phyloP scores from a whole-genome alignment of 805 yeast genomes.

The Candida qinlingensis region DNA sequence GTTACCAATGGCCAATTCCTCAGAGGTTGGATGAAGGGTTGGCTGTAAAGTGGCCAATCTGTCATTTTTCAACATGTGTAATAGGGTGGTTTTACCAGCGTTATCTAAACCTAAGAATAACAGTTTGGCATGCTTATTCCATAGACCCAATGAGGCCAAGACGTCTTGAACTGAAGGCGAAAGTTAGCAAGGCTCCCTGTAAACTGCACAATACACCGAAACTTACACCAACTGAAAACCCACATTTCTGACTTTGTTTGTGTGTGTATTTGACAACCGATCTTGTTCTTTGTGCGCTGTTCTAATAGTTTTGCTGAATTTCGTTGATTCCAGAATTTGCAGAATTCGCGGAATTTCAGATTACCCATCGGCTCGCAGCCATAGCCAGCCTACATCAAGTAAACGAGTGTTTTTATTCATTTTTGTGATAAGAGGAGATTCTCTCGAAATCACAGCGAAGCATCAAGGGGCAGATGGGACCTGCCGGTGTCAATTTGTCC shows the following conservation, averaged over 20 bases:
- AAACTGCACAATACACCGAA: no score
- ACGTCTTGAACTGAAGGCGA: slow-evolving; percentile 39
- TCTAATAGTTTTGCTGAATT: not conserved
- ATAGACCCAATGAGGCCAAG: slow-evolving; percentile 70
- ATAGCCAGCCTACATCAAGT: not conserved
- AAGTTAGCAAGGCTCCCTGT: not conserved
- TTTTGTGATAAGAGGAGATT: not conserved
- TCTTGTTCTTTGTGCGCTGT: not conserved
- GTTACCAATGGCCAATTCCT: slow-evolving; percentile 93
- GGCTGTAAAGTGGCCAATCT: slow-evolving; percentile 97
- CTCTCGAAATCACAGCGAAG: slow-evolving; percentile 17
- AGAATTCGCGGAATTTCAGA: no score
- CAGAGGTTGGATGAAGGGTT: slow-evolving; percentile 97
- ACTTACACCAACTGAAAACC: slow-evolving; percentile 42
- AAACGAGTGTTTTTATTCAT: not conserved
- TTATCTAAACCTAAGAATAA: slow-evolving; percentile 94
- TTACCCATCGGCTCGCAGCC: not conserved
- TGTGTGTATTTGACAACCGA: not conserved
- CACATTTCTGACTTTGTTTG: slow-evolving; percentile 29
- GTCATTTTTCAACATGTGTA: slow-evolving; percentile 88
- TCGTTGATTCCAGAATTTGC: no score
- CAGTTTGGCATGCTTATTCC: slow-evolving; percentile 95
- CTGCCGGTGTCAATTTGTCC: slow-evolving; percentile 50
- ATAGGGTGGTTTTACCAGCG: slow-evolving; percentile 92
- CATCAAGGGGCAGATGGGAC: slow-evolving; percentile 47